Base-by-base conservation (phyloP, 202 grass and related monocot genomes). In the Panicum virgatum region DNA sequence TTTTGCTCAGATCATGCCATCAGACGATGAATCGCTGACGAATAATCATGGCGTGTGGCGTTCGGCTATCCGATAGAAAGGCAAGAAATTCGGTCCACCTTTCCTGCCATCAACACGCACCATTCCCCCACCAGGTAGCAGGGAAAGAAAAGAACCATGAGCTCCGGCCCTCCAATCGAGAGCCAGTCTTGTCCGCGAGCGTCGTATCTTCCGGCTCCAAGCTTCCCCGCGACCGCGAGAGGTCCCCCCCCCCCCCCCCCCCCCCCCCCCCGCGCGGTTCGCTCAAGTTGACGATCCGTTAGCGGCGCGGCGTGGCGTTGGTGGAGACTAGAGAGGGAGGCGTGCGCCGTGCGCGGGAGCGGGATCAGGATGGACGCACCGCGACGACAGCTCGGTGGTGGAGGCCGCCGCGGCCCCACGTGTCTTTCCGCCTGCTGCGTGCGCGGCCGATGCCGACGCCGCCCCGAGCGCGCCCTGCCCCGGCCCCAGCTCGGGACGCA, bases 401-500 rank as follows among this genome's bases (percentile, higher is more conserved):
- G 79, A 77, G 62, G 67, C 79, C 75, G 88, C 84, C 43, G 89
- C 84, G 84, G 76, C 63, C 69, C 80, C 89, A 84, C 84, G 84
- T 84, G 75, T 80, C 84, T 65, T 65, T 57, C 74, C 82, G 71
- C 57, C 48, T 66, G 69, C 80, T 66, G 69, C 84, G 56, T 87
- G 80, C 74, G 80, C 60, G 42, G 67, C 80, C 56, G 76, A 76
- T 56, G 86, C 73, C 80, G 73, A 74, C 48, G 62, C 77, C n/a
- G 44, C 47, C 76, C 70, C 45, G 7, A 4, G 18, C 71, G 45
- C 82, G 58, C 19, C 48, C 29, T 16, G 22, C 6, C 61, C 61
- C 43, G 80, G 20, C 76, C 75, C 84, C 69, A 82, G 65, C 82
- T 38, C 65, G 47, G 67, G 62, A 59, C 62, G 84, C 84, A 86